Base-by-base conservation (phyloP, 352 stramenopile genomes). In the Pythium aphanidermatum region DNA sequence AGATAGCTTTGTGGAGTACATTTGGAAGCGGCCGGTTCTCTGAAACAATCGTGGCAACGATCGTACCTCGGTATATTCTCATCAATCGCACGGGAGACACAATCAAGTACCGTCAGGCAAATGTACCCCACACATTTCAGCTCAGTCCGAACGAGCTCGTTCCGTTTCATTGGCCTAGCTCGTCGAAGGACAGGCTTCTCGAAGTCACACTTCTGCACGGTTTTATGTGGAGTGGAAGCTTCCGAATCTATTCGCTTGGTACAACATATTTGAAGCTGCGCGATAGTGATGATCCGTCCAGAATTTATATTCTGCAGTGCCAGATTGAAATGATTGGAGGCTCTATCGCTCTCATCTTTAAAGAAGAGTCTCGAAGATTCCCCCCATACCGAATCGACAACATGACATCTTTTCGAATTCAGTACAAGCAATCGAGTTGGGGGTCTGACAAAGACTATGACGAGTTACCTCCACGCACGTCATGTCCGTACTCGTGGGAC, bases 371-470 rank as follows among this genome's bases (percentile, higher is more conserved):
- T 14, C 82, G 69, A 31, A 74, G 81, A 4, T 96, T 91, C 41
- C 86, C 82, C 17, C 86, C 83, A 12, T 96, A 96, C 51, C 74
- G 86, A 38, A 95, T 96, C 38, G 84, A 95, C 52, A 96, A 96
- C 63, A 90, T 91, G 70, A 94, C 84, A 19, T 93, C 82, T 14
- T 92, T 92, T 56, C 75, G 81, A 27, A 90, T 96, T 36, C 71
- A 87, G 43, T 94, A 80, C 60, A 88, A 87, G 43, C 83, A 95
- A 52, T 66, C 65, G 17, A 75, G 72, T 29, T 95, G 83, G 83
- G 72, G 74, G 17, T 62, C 66, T 6, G 72, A 83, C 16, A 76
- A 69, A 19, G 67, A 83, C 43, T 94, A 80, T 30, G 85, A 96
- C 34, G 73, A 92, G 23, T 43, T 95, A 2, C 48, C 74, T 6